Evolutionary conservation across 257 asterid genomes (phyloP), one percentile per base, ranked within the genome.

Genomic region (Solanum virginianum): DNA sequence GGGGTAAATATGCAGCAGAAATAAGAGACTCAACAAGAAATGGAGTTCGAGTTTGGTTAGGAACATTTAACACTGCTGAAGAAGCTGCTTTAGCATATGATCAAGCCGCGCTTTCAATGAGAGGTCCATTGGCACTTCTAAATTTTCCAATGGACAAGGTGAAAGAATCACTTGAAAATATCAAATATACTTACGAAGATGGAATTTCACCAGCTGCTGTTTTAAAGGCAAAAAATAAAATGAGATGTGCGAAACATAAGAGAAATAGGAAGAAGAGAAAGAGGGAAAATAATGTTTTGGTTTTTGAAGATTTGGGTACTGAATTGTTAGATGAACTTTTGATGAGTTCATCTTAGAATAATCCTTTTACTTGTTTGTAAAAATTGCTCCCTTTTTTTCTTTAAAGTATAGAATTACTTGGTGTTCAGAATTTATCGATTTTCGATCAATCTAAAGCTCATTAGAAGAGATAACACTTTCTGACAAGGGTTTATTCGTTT

Each of bases 1-100:
- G 92, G 90, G 89, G 92, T 4, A 90, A 88, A 74, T 90, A 59
- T 80, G 92, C 92, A 17, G 90, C 92, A 17, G 92, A 88, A 85
- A 90, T 90, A 83, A 88, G 88, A 24, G 92, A 90, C 57, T 90
- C 90, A 8, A 90, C 92, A 14, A 88, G 92, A 83, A 90, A 86
- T 39, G 90, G 92, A 41, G 45, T 43, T 17, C 80, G 92, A 83
- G 92, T 89, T 69, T 89, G 92, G 90, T 88, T 88, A 55, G 92
- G 90, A 1, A 89, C 92, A 17, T 88, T 89, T 43, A 79, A 83
- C 18, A 89, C 70, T 1, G 89, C 56, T 3, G 89, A 86, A 56
- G 90, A 88, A 39, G 92, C 92, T 16, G 92, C 89, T 47, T 55
- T 88, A 80, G 92, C 88, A 13, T 89, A 89, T 80, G 89, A 88